Conservation (phyloP, 2,329 filamentous ascomycete genomes). For the Curvularia verruculosa region DNA sequence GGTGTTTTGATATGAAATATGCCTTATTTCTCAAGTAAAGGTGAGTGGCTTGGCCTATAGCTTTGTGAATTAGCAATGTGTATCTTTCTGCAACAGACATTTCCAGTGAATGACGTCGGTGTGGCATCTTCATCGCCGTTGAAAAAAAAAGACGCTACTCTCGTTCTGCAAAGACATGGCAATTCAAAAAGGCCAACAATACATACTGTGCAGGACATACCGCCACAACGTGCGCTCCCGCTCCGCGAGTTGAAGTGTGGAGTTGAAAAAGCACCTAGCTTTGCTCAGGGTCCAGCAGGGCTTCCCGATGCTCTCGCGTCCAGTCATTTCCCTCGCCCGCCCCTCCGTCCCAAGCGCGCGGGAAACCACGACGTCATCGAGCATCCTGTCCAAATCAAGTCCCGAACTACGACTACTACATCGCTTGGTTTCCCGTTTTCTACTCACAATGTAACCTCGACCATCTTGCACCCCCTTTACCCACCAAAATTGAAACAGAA, state of each 20-base stretch:
- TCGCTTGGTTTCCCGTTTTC: background rate
- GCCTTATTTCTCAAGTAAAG: background rate
- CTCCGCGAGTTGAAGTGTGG: background rate
- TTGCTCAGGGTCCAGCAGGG: background rate
- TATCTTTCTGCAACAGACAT: background rate
- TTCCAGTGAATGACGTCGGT: background rate
- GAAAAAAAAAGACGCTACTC: background rate
- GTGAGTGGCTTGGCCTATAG: background rate
- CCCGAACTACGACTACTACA: no score
- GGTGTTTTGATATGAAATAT: background rate
- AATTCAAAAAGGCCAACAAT: background rate
- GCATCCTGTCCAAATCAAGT: conserved; percentile 9
- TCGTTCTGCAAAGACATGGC: background rate
- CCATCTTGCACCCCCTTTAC: background rate
- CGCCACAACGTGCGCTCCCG: background rate
- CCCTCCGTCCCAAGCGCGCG: conserved; percentile 3
- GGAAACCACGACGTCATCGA: conserved; percentile 28
- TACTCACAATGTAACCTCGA: conserved; percentile 6
- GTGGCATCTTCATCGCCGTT: background rate
- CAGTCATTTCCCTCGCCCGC: conserved; percentile 8
- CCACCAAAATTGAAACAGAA: no score
- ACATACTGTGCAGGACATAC: background rate
- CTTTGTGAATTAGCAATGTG: background rate
- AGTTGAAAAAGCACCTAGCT: background rate
- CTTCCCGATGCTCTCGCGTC: conserved; percentile 6